phyloP scores from a whole-genome alignment of 169 alveolate genomes.

The Plasmodium yoelii region DNA sequence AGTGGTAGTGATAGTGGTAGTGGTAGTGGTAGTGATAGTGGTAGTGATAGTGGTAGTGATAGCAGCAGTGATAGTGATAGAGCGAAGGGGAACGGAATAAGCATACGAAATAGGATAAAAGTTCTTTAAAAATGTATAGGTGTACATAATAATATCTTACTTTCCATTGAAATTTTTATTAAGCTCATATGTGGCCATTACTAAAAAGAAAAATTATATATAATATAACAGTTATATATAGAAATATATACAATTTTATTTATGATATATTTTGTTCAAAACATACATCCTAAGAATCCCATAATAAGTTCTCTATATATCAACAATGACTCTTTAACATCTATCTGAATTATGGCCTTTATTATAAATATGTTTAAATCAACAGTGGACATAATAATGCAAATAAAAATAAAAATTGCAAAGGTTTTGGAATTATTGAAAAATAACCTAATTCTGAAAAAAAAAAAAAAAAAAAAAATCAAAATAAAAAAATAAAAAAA shows the following conservation, averaged over 20 bases:
- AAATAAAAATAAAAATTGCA: slow-evolving; percentile 7
- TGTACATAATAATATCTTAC: neutral
- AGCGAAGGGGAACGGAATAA: neutral
- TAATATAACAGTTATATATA: too few relatives aligned
- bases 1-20: too few relatives aligned
- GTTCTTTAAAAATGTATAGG: too few relatives aligned
- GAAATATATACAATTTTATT: too few relatives aligned
- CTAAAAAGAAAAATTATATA: neutral
- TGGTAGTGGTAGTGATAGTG: too few relatives aligned
- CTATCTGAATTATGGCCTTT: slow-evolving; percentile 31
- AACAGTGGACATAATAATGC: neutral
- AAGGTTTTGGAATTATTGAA: slow-evolving; percentile 36
- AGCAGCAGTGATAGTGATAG: too few relatives aligned
- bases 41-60: too few relatives aligned
- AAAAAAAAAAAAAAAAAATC: too few relatives aligned
- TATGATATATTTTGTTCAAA: too few relatives aligned
- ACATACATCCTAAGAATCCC: too few relatives aligned
- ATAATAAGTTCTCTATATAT: too few relatives aligned
- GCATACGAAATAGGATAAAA: neutral
- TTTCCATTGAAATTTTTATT: neutral
- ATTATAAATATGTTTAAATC: slow-evolving; percentile 56
- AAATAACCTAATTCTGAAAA: slow-evolving; percentile 25
- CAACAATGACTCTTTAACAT: too few relatives aligned
- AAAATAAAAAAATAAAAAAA: slow-evolving; percentile 1
- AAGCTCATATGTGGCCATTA: neutral